Evolutionary conservation across 176 grass and related monocot genomes (phyloP).

Genomic region (Oryza glaberrima): DNA sequence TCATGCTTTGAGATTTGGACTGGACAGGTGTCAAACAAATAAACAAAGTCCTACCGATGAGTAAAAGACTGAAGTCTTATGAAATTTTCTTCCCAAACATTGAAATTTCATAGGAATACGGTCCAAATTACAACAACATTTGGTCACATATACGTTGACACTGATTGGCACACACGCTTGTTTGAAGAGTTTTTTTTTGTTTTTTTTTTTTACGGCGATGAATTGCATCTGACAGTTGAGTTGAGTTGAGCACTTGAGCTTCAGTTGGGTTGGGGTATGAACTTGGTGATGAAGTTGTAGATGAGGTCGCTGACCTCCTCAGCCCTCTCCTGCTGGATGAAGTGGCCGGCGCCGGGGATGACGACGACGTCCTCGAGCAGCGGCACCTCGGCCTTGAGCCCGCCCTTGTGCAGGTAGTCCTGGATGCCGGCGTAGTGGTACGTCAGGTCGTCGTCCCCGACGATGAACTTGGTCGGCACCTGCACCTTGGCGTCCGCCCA

Average conservation of each 20-base stretch:
- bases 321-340: slow-evolving; percentile 58
- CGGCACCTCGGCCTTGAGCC: slow-evolving; percentile 45
- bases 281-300: slow-evolving; percentile 48
- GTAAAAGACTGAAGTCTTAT: too few species aligned
- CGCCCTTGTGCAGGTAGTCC: slow-evolving; percentile 58
- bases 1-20: too few species aligned
- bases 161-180: too few species aligned
- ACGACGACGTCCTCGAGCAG: slow-evolving; percentile 45
- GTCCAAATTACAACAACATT: not conserved
- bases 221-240: not conserved
- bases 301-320: slow-evolving; percentile 48
- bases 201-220: not conserved
- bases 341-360: slow-evolving; percentile 55
- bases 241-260: not conserved
- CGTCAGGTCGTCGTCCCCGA: slow-evolving; percentile 54
- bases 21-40: too few species aligned
- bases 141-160: not conserved
- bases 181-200: too few species aligned
- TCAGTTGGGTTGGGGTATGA: slow-evolving; percentile 8
- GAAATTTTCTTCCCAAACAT: too few species aligned
- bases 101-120: not conserved
- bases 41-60: too few species aligned
- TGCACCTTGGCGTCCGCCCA: slow-evolving; percentile 51
- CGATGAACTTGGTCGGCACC: slow-evolving; percentile 59
- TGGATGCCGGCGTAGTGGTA: slow-evolving; percentile 50